These are phyloP conservation scores for Lepiota venenata DNA, from an alignment of 768 basidiomycete genomes.

Conservation along the genomic window DNA sequence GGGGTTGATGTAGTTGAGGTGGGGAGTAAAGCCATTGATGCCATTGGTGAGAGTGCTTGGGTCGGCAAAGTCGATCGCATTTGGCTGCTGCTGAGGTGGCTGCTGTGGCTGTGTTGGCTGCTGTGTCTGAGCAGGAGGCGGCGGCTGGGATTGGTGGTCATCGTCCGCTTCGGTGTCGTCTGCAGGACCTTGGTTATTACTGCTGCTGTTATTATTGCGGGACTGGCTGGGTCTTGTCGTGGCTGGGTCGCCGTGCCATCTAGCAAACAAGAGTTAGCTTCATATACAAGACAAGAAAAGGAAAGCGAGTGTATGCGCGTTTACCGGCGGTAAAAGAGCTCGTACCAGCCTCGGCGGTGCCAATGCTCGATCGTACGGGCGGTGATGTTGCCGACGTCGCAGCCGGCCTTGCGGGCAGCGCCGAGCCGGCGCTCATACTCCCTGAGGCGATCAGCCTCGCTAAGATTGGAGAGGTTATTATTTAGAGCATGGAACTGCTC, in stretches of 20 bases:
- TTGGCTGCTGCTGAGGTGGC: conserved; percentile 17
- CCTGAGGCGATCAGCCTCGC: conserved; percentile 62
- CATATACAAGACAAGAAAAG: conserved; percentile 4
- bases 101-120: conserved; percentile 3
- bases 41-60: conserved; percentile 26
- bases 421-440: conserved; percentile 74
- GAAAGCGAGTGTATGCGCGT: conserved; percentile 9
- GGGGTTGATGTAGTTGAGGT: conserved; percentile 34
- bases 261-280: conserved; percentile 20
- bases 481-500: conserved; percentile 42
- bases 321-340: conserved; percentile 66
- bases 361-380: conserved; percentile 77
- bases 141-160: conserved; percentile 34
- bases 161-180: conserved; percentile 48
- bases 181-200: conserved; percentile 24
- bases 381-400: conserved; percentile 71
- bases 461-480: conserved; percentile 35
- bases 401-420: conserved; percentile 58
- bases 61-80: conserved; percentile 32
- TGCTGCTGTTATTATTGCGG: conserved; percentile 28
- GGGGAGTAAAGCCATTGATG: conserved; percentile 26
- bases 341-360: conserved; percentile 77
- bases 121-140: conserved; percentile 20
- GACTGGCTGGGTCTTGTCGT: conserved; percentile 46
- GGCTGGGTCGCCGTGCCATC: conserved; percentile 68